A percentile compares a stretch with the other conserved stretches of the same genome.
These are phyloP conservation scores for Persicaria maculosa DNA, from an alignment of 148 eudicot species.

Conservation along the genomic window DNA sequence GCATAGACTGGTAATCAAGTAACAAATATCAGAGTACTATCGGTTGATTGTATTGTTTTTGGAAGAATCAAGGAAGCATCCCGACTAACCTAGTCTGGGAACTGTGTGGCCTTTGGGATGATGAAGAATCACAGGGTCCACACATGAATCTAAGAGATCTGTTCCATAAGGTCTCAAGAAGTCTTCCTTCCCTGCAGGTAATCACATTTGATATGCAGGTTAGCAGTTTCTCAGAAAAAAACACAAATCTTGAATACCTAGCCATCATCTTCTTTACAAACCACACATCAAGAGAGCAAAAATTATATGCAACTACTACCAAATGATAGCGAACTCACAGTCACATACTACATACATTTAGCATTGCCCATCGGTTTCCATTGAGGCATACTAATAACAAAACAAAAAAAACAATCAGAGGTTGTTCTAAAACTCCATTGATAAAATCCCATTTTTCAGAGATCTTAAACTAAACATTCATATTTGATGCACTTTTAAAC, in stretches of 20 bases:
- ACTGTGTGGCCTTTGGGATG: slow-evolving; percentile 96
- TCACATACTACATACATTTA: too few species aligned
- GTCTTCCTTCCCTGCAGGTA: slow-evolving; percentile 63
- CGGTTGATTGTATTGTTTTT: background rate
- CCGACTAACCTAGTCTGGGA: slow-evolving; percentile 62
- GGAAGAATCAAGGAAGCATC: background rate
- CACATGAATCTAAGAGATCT: slow-evolving; percentile 56
- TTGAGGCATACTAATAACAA: too few species aligned
- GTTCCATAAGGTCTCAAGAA: slow-evolving; percentile 68
- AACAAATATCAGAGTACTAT: background rate
- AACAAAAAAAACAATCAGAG: too few species aligned
- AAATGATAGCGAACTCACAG: too few species aligned
- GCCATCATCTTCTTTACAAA: background rate
- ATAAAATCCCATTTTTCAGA: too few species aligned
- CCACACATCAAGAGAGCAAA: too few species aligned
- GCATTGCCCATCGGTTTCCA: too few species aligned
- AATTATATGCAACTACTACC: too few species aligned
- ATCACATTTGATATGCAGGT: slow-evolving; percentile 1
- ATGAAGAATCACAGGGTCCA: slow-evolving; percentile 58
- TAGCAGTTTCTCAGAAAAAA: background rate
- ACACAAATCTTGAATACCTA: background rate
- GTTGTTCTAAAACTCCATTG: too few species aligned
- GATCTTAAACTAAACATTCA: too few species aligned
- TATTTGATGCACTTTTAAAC: background rate
- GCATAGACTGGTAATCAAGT: background rate